A percentile compares a stretch with the other conserved stretches of the same genome.
phyloP scores from a whole-genome alignment of 2,329 filamentous ascomycete species.

The Neonectria sp. region DNA sequence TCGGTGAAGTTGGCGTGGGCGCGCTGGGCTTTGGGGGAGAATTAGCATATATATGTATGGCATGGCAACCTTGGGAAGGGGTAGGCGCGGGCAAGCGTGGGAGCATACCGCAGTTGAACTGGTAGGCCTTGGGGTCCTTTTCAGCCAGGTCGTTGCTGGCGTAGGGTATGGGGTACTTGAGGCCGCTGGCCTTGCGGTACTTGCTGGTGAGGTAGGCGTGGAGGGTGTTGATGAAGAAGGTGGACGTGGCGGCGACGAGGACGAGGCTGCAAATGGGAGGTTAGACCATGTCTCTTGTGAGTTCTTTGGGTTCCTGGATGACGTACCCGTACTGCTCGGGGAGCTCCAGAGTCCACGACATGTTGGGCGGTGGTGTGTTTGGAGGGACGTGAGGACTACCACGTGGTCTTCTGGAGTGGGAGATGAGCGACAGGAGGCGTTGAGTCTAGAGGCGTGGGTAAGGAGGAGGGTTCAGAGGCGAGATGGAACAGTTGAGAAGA shows the following conservation, averaged over 20 bases:
- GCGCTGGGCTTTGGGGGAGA: conserved; percentile 63
- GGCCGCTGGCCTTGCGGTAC: conserved; percentile 66
- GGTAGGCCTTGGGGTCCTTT: conserved; percentile 67
- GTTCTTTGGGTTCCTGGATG: background rate
- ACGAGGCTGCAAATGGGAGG: conserved; percentile 68
- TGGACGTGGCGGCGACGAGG: conserved; percentile 69
- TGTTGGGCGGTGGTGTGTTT: conserved; percentile 47
- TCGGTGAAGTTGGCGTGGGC: conserved; percentile 76
- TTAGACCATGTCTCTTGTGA: background rate
- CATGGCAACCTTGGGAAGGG: background rate
- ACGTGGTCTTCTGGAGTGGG: conserved; percentile 18
- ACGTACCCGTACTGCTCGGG: conserved; percentile 68
- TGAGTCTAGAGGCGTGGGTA: background rate
- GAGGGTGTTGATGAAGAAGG: conserved; percentile 70
- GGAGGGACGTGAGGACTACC: conserved; percentile 6
- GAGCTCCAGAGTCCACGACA: conserved; percentile 61
- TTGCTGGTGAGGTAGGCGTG: conserved; percentile 64
- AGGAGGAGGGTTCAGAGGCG: background rate
- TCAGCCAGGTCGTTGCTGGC: conserved; percentile 67
- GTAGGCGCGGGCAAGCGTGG: background rate
- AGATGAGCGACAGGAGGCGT: background rate
- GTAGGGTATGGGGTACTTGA: conserved; percentile 72
- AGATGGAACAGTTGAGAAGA: background rate
- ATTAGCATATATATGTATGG: conserved; percentile 15
- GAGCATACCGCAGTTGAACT: conserved; percentile 73